Percentiles rank a stretch among this genome's conserved stretches.
phyloP scores from a whole-genome alignment of 768 basidiomycete genomes.

The Lactarius psammicola region DNA sequence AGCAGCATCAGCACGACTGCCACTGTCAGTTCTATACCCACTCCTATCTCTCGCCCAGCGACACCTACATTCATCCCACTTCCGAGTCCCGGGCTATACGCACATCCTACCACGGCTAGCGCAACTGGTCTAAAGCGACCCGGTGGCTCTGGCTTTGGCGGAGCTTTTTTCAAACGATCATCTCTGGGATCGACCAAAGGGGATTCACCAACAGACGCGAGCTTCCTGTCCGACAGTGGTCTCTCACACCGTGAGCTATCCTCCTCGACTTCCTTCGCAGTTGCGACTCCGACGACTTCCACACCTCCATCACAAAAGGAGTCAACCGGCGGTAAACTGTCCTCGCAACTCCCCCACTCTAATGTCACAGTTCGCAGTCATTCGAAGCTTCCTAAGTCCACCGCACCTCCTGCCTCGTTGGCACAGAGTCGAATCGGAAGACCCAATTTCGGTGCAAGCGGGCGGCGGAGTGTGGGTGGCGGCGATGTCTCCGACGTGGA shows the following conservation, averaged over 20 bases:
- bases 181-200: conserved; percentile 55
- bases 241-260: conserved; percentile 19
- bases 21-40: conserved; percentile 59
- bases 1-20: conserved; percentile 50
- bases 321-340: conserved; percentile 18
- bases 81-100: conserved; percentile 52
- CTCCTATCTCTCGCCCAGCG: conserved; percentile 65
- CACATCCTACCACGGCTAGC: conserved; percentile 37
- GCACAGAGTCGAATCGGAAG: conserved; percentile 37
- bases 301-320: conserved; percentile 22
- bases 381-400: conserved; percentile 29
- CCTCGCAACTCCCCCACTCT: conserved; percentile 27
- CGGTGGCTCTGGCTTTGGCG: conserved; percentile 46
- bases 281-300: background rate
- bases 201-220: conserved; percentile 32
- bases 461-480: conserved; percentile 33
- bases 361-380: conserved; percentile 33
- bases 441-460: conserved; percentile 27
- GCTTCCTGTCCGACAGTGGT: conserved; percentile 22
- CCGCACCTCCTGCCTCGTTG: conserved; percentile 26
- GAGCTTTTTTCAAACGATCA: conserved; percentile 48
- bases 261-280: background rate
- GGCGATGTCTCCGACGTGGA: conserved; percentile 29
- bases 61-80: conserved; percentile 79
- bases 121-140: conserved; percentile 57